A percentile compares a stretch with the other conserved stretches of the same genome.
These are phyloP conservation scores for Chenopodium album DNA, from an alignment of 148 eudicot species.

Conservation along the genomic window DNA sequence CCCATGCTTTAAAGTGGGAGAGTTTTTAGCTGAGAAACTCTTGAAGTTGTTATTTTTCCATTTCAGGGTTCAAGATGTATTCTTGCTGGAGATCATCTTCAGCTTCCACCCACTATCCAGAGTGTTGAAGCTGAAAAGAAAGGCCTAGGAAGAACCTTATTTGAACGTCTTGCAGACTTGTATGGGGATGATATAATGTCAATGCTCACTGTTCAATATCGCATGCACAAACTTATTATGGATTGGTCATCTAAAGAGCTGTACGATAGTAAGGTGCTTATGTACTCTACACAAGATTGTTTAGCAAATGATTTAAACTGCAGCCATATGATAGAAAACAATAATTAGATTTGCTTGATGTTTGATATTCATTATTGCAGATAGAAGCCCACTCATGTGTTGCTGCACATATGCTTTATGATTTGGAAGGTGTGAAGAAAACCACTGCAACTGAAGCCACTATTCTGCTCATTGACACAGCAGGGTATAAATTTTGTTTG, in stretches of 20 bases:
- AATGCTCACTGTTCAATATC: conserved; percentile 99
- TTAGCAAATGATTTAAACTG: background rate
- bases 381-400: conserved; percentile 89
- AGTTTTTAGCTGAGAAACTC: background rate
- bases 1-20: background rate
- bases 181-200: conserved; percentile 85
- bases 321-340: background rate
- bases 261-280: conserved; percentile 75
- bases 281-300: background rate
- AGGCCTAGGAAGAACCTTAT: conserved; percentile 88
- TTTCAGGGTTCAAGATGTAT: conserved; percentile 89
- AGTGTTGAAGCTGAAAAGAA: conserved; percentile 95
- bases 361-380: conserved; percentile 35
- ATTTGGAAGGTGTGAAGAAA: conserved; percentile 70
- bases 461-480: conserved; percentile 78
- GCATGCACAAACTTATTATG: conserved; percentile 97
- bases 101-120: conserved; percentile 93
- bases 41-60: background rate
- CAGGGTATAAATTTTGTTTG: conserved; percentile 56
- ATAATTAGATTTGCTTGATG: background rate
- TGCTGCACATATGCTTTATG: conserved; percentile 79
- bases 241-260: conserved; percentile 95
- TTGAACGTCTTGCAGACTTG: conserved; percentile 91
- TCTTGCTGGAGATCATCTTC: conserved; percentile 87
- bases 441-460: conserved; percentile 82